These are phyloP conservation scores for Bremia lactucae DNA, from an alignment of 352 stramenopile genomes.

Conservation along the genomic window DNA sequence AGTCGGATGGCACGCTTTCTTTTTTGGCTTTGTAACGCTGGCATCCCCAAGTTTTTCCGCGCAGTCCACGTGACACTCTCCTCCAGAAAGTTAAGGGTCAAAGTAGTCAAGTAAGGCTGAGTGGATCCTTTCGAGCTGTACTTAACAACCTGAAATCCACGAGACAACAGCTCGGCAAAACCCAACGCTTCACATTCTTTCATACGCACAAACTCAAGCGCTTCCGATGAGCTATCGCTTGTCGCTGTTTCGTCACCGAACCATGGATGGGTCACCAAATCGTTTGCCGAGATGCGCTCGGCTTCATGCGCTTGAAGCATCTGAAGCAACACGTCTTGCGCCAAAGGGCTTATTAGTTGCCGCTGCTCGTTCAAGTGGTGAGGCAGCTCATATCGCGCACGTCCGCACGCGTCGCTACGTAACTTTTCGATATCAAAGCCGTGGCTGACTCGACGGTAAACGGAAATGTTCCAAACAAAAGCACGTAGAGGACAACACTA, in stretches of 20 bases:
- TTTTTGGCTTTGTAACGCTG: not conserved
- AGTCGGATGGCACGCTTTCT: conserved; percentile 1
- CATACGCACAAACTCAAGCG: conserved; percentile 18
- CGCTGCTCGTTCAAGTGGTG: conserved; percentile 42
- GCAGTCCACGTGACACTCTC: conserved; percentile 47
- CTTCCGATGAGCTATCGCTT: not conserved
- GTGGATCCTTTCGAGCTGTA: conserved; percentile 36
- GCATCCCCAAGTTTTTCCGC: conserved; percentile 9
- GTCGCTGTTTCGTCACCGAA: conserved; percentile 23
- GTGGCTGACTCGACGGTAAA: conserved; percentile 68
- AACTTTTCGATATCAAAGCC: conserved; percentile 49
- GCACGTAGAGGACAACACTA: conserved; percentile 68
- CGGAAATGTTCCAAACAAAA: conserved; percentile 68
- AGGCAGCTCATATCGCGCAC: conserved; percentile 78
- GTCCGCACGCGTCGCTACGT: conserved; percentile 48
- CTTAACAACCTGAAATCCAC: conserved; percentile 56
- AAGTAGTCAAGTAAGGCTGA: conserved; percentile 27
- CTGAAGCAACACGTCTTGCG: conserved; percentile 48
- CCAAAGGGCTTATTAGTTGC: conserved; percentile 35
- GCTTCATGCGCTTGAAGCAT: conserved; percentile 41
- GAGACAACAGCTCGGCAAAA: conserved; percentile 53
- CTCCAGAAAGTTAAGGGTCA: conserved; percentile 51
- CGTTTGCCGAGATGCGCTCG: conserved; percentile 51
- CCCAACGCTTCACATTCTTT: conserved; percentile 45
- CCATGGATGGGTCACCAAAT: conserved; percentile 56